Base-by-base conservation (phyloP, 495 filamentous ascomycete species). In the Staphylotrichum tortipilum region DNA sequence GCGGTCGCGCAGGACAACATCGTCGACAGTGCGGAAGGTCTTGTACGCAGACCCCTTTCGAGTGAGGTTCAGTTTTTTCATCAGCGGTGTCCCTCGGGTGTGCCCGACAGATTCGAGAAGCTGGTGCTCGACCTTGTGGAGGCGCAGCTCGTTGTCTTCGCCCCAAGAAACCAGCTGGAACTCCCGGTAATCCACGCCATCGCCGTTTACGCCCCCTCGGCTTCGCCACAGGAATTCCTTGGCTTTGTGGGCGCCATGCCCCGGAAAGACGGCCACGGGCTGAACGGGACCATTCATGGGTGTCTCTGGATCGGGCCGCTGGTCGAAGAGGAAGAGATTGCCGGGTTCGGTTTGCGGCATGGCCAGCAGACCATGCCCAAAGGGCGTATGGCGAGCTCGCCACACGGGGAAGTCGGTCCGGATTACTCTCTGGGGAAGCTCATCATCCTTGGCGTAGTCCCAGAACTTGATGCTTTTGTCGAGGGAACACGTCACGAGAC, bases 161-260 rank as follows among this genome's bases (percentile, higher is more conserved):
- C 89, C 88, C 90, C 90, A 97, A 3, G 89, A 88, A 5, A 97
- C 86, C 18, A 97, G 68, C 65, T 97, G 90, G 52, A 95, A 95
- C 35, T 95, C 90, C 43, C 90, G 79, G 51, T 91, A 74, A 51
- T 97, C 90, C n/a, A 82, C 66, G n/a, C 74, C 77, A 46, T 88
- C 79, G 36, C 70, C 70, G n/a, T 57, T 66, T 6, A 80, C 73
- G n/a, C 81, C 73, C 14, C 90, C 91, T 45, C 90, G 82, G 28
- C 78, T 79, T 59, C 91, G 76, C 91, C 91, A 97, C 8, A 97
- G 69, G 50, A 97, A 95, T 49, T 97, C 91, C 56, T 95, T 95
- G 21, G 91, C 86, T 55, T 89, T 86, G 48, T 86, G 81, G 39
- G 81, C 81, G 14, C 75, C 77, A 60, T 97, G 91, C 6, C 88